Base-by-base conservation (phyloP, 2,329 filamentous ascomycete genomes). In the Diaporthe aspalathi region DNA sequence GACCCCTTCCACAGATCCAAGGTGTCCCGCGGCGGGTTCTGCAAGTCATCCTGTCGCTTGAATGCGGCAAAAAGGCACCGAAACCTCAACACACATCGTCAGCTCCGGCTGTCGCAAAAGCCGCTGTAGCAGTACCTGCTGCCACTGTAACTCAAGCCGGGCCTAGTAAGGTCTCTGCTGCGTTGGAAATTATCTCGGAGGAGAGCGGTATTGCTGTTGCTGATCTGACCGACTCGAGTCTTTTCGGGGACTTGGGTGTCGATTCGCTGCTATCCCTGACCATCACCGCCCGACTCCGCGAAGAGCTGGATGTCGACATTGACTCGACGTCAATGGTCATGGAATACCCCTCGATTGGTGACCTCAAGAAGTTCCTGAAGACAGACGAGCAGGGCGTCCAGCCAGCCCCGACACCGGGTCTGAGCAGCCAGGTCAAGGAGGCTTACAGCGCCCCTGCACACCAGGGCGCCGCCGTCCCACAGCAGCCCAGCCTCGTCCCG, bases 341-440 rank as follows among this genome's bases (percentile, higher is more conserved):
- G 50, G 76, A 78, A n/a, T 75, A 74, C 56, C 76, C 76, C 17
- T 80, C 79, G 4, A 67, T 71, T 5, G 53, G 63, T 2, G 53
- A 67, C 14, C 45, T 71, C 16, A 68, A 57, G n/a, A 68, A 32
- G 43, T 16, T 68, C 2, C 29, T 68, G 1, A 43, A 57, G 14
- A 43, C 16, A 6, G 66, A 22, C 6, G 69, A 79, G 27, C 73
- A 79, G 54, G 80, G 80, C 70, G 77, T 78, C 52, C 69, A 76
- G 69, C 79, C 78, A 65, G 70, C 69, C 17, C 47, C 78, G 65
- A 68, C 70, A 17, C 50, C 67, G 7, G 68, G 60, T 35, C 47
- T 75, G 66, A 68, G 75, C 67, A 80, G 82, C 78, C 57, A 73
- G 70, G 81, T 82, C 78, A 82, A 83, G 74, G 83, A 85, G 77